A percentile compares a stretch with the other conserved stretches of the same genome.
Evolutionary conservation across 2,329 filamentous ascomycete species (phyloP).

Genomic region (Coccinonectria pachysandricola): DNA sequence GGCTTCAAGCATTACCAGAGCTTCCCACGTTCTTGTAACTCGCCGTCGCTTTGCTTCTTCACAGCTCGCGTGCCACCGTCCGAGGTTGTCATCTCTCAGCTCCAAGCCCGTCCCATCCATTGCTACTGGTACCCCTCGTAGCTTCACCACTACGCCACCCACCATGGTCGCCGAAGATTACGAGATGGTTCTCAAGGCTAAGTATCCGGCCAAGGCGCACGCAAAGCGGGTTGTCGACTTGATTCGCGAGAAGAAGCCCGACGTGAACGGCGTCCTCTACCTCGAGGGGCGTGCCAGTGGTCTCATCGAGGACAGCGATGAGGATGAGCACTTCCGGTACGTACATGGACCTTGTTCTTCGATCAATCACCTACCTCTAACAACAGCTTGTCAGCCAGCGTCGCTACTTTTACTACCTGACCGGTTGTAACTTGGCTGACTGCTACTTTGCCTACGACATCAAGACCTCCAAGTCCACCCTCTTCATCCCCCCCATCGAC

Average conservation of each 20-base stretch:
- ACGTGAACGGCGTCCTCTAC: conserved; percentile 64
- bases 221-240: conserved; percentile 73
- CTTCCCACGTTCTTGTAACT: no score
- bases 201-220: conserved; percentile 80
- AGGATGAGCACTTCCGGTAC: conserved; percentile 69
- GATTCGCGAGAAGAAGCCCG: conserved; percentile 57
- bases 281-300: conserved; percentile 75
- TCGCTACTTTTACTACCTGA: conserved; percentile 90
- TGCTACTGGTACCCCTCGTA: background rate
- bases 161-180: conserved; percentile 32
- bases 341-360: conserved; percentile 1
- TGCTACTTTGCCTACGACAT: conserved; percentile 76
- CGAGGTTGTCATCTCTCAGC: no score
- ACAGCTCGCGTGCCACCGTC: no score
- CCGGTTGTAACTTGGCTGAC: conserved; percentile 72
- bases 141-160: conserved; percentile 1
- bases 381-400: no score
- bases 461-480: conserved; percentile 57
- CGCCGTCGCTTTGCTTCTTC: no score
- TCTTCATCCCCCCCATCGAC: conserved; percentile 86
- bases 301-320: conserved; percentile 83
- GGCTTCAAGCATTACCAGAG: no score
- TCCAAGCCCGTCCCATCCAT: conserved; percentile 4
- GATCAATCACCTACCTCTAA: no score
- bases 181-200: conserved; percentile 46